Evolutionary conservation across 331 rosid species (phyloP).

Genomic region (Quercus phellos): DNA sequence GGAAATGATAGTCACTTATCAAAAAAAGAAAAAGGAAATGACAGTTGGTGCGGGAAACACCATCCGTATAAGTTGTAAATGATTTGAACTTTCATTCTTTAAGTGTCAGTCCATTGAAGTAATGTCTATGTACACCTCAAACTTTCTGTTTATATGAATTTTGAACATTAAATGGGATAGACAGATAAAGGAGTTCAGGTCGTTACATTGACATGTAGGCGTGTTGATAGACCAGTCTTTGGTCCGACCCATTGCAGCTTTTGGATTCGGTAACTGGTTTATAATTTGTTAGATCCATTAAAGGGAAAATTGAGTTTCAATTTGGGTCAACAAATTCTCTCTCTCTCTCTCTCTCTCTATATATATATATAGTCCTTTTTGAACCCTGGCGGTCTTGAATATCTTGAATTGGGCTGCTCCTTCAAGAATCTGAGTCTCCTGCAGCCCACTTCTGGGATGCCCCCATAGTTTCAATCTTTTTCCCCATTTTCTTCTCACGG

Average conservation of each 20-base stretch:
- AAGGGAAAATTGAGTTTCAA: background rate
- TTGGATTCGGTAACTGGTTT: background rate
- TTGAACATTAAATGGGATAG: background rate
- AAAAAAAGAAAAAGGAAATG: background rate
- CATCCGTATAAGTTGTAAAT: background rate
- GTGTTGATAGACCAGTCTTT: background rate
- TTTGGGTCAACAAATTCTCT: background rate
- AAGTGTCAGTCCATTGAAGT: background rate
- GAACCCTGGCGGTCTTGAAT: conserved; percentile 7
- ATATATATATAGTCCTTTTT: conserved; percentile 13
- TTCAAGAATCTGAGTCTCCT: conserved; percentile 1
- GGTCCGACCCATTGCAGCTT: background rate
- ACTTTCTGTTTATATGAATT: background rate
- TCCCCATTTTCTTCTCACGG: conserved; percentile 18
- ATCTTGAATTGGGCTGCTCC: background rate
- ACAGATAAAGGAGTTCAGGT: background rate
- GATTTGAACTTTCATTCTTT: background rate
- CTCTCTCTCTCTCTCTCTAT: too few species aligned
- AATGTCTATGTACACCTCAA: background rate
- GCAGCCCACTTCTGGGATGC: conserved; percentile 14
- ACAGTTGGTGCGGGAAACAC: background rate
- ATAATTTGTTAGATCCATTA: background rate
- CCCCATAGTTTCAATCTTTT: conserved; percentile 15
- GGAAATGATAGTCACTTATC: background rate
- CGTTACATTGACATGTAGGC: background rate